Evolutionary conservation across 257 asterid genomes (phyloP).

Genomic region (Cynanchum wilfordii): DNA sequence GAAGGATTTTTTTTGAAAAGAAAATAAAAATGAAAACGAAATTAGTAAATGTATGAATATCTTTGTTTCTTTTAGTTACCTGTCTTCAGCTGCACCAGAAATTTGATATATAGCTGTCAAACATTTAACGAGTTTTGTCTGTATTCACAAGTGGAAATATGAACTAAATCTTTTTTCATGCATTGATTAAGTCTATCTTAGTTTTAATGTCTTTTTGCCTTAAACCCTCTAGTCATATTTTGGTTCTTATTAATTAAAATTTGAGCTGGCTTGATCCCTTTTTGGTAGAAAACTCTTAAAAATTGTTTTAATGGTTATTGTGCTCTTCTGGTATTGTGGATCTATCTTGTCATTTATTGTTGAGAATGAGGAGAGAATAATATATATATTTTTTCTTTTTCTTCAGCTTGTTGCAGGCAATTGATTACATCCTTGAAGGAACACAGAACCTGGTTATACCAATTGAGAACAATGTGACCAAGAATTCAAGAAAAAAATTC

Average conservation of each 20-base stretch:
- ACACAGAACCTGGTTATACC: conserved; percentile 78
- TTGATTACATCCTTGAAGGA: conserved; percentile 70
- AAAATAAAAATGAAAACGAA: background rate
- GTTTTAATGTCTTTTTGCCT: too few species aligned
- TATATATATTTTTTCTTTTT: background rate
- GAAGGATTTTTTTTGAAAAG: too few species aligned
- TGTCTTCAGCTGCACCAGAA: background rate
- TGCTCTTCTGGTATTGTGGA: background rate
- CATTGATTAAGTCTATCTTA: too few species aligned
- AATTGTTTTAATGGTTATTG: background rate
- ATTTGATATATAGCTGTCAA: background rate
- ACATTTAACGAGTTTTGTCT: background rate
- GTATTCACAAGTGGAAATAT: background rate
- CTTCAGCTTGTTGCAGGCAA: conserved; percentile 67
- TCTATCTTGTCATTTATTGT: background rate
- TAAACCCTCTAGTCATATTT: too few species aligned
- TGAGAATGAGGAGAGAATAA: background rate
- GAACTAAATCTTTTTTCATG: background rate
- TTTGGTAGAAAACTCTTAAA: too few species aligned
- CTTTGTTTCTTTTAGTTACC: background rate
- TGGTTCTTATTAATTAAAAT: too few species aligned
- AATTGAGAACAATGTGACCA: conserved; percentile 30
- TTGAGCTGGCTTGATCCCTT: too few species aligned
- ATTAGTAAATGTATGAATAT: background rate
- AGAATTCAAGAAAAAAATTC: conserved; percentile 42